Evolutionary conservation across 1,284 basidiomycete genomes (phyloP).

Genomic region (Grifola frondosa): DNA sequence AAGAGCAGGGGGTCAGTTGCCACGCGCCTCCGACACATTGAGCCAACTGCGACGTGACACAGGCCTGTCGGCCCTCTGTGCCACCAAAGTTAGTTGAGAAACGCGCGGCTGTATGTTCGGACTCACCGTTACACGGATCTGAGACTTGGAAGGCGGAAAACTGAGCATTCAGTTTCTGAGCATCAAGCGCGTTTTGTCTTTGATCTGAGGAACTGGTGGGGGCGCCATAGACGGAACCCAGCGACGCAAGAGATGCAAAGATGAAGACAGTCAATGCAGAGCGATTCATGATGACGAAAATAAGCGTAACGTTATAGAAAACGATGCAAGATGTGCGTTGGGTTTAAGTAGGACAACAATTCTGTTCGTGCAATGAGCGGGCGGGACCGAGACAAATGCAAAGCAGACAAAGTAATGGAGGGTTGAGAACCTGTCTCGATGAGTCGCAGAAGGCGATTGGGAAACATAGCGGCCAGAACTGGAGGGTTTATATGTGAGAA

Average conservation of each 20-base stretch:
- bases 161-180: slow-evolving; percentile 47
- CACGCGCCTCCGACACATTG: slow-evolving; percentile 39
- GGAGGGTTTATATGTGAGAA: too few relatives aligned
- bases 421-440: slow-evolving; percentile 1
- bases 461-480: too few relatives aligned
- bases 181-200: slow-evolving; percentile 46
- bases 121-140: slow-evolving; percentile 38
- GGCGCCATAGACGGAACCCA: slow-evolving; percentile 15
- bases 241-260: slow-evolving; percentile 13
- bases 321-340: background rate
- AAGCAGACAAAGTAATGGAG: slow-evolving; percentile 1
- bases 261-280: slow-evolving; percentile 15
- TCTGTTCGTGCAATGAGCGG: background rate
- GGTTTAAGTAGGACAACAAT: background rate
- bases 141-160: slow-evolving; percentile 41
- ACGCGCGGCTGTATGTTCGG: too few relatives aligned
- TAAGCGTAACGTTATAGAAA: background rate
- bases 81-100: slow-evolving; percentile 4
- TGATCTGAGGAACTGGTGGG: slow-evolving; percentile 32
- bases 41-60: slow-evolving; percentile 39
- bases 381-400: background rate
- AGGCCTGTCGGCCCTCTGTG: slow-evolving; percentile 44
- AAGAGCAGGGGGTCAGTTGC: slow-evolving; percentile 39
- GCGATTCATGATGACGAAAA: slow-evolving; percentile 16
- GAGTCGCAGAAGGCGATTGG: slow-evolving; percentile 6